Conservation (phyloP, 208 protist species). For the Balamuthia mandrillaris region DNA sequence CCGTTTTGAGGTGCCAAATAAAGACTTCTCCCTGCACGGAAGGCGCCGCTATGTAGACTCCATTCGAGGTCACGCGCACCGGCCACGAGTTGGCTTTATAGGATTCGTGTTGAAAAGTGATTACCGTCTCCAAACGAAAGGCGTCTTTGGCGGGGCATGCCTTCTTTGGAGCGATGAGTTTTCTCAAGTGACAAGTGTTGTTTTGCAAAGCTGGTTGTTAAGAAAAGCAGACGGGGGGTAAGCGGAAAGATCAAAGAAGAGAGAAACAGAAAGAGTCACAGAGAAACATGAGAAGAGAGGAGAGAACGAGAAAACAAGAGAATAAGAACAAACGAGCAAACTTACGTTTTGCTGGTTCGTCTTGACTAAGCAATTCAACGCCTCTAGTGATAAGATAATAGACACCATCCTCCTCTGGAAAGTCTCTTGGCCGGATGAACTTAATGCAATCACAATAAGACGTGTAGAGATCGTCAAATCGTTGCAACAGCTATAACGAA, state of each 20-base stretch:
- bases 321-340: neutral
- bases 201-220: neutral
- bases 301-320: neutral
- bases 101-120: neutral
- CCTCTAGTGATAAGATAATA: conserved; percentile 28
- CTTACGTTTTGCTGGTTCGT: neutral
- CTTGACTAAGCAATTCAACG: neutral
- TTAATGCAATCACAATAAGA: conserved; percentile 35
- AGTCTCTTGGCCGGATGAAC: conserved; percentile 29
- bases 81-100: conserved; percentile 39
- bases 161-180: neutral
- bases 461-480: conserved; percentile 34
- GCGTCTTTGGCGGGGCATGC: neutral
- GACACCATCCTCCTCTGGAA: neutral
- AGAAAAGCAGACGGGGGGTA: neutral
- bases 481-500: conserved; percentile 11
- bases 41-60: neutral
- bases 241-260: neutral
- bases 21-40: conserved; percentile 36
- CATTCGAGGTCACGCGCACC: conserved; percentile 1
- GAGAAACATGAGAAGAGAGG: neutral
- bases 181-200: conserved; percentile 25
- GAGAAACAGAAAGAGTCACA: neutral
- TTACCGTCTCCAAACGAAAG: conserved; percentile 15
- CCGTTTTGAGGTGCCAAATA: conserved; percentile 30